phyloP scores from a whole-genome alignment of 1,284 basidiomycete species.

The Leccinum fuscescens region DNA sequence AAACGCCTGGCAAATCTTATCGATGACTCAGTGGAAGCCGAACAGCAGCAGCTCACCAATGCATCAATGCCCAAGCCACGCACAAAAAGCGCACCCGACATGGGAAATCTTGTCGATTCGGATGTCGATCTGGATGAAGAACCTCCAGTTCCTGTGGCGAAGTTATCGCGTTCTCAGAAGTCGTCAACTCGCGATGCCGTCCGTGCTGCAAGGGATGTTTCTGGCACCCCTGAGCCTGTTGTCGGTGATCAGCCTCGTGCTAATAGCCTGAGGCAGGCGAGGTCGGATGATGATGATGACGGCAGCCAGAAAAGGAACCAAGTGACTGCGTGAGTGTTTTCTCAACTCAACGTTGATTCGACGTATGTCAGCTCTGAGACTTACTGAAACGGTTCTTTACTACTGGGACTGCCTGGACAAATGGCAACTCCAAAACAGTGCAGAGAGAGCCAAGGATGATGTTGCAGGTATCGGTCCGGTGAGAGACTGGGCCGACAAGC shows the following conservation, averaged over 20 bases:
- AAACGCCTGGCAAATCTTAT: not conserved
- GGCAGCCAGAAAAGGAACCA: not conserved
- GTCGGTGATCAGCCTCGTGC: not conserved
- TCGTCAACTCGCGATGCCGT: not conserved
- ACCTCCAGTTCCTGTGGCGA: not conserved
- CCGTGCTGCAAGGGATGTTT: not conserved
- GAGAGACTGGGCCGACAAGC: not conserved
- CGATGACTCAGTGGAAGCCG: not conserved
- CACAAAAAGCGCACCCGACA: not conserved
- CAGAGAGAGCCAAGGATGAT: not conserved
- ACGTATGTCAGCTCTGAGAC: not conserved
- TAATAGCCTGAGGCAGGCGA: not conserved
- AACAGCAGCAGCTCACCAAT: not conserved
- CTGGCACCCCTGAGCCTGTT: not conserved
- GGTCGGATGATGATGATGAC: not conserved
- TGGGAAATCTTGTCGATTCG: too few species aligned
- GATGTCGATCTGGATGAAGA: too few species aligned
- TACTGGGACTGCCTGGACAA: not conserved
- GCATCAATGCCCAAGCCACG: not conserved
- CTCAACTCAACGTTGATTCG: not conserved
- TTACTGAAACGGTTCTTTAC: not conserved
- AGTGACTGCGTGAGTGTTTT: not conserved
- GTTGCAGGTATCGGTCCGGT: not conserved
- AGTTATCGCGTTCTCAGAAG: not conserved
- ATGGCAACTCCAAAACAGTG: not conserved